Evolutionary conservation across 202 grass and related monocot species (phyloP), one percentile per base, ranked within the genome.

Genomic region (Elaeis oleifera): DNA sequence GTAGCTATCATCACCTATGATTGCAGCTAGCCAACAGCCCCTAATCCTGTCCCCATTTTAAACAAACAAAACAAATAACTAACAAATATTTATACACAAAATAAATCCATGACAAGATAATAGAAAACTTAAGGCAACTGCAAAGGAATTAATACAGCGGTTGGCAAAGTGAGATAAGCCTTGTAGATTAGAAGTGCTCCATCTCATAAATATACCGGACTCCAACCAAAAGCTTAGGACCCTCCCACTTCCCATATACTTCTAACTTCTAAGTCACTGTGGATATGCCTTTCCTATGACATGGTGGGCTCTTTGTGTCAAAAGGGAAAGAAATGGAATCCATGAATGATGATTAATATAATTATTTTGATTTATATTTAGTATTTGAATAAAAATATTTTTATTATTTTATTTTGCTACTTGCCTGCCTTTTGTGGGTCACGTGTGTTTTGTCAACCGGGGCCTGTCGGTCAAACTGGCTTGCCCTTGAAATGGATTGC

Each of bases 401-500:
- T 36, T 60, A 9, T 14, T 39, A 18, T 60, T 28, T 60, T 60
- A 60, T 36, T 60, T 60, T 36, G 16, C 16, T 60, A 7, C 29
- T 39, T 39, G 36, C 36, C 1, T 44, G 9, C 27, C 18, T 60
- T 60, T 36, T 39, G 15, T 27, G 25, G 28, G 58, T 60, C 58
- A 60, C 58, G 58, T 60, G 58, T 60, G 26, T n/a, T 60, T 60
- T 39, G 58, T 60, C 58, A 60, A 60, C 58, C 26, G 8, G 16
- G 27, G 24, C 17, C 20, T 60, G 58, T 60, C 58, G 58, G 58
- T 60, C 58, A 60, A 60, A 60, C 58, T 60, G 7, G 16, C 27
- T 39, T 32, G 58, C 25, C 16, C 27, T 60, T 8, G 58, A 1
- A 60, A 17, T 32, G 15, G 27, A 31, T 60, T 32, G 1, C 20